Conservation (phyloP, 352 stramenopile species). For the Elongisporangium anandrum region DNA sequence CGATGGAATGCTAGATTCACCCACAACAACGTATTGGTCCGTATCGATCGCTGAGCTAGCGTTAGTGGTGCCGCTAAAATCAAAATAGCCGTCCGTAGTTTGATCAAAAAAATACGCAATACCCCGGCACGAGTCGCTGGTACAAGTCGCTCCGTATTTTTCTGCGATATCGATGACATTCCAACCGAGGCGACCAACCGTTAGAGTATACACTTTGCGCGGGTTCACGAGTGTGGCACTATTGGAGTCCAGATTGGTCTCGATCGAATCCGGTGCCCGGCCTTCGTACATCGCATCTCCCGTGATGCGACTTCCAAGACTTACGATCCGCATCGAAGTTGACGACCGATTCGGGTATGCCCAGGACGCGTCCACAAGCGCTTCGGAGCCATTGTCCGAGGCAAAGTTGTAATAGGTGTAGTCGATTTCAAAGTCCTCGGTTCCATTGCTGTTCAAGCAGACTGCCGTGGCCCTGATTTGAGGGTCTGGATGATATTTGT, state of each 20-base stretch:
- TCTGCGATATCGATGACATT: constrained; percentile 24
- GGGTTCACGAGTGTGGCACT: constrained; percentile 13
- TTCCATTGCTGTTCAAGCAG: constrained; percentile 20
- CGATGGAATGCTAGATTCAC: constrained; percentile 24
- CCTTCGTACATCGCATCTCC: constrained; percentile 22
- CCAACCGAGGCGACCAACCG: constrained; percentile 36
- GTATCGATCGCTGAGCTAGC: not conserved
- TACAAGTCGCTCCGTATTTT: constrained; percentile 33
- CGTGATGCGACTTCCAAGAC: constrained; percentile 31
- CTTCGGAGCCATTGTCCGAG: no score
- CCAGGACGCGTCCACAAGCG: not conserved
- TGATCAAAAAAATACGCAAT: constrained; percentile 27
- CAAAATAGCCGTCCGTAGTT: constrained; percentile 5
- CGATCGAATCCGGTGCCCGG: not conserved
- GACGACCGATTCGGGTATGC: constrained; percentile 18
- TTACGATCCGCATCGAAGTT: constrained; percentile 46
- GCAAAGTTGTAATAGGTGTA: no score
- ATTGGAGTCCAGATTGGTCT: constrained; percentile 14
- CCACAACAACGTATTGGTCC: constrained; percentile 15
- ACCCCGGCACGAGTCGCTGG: constrained; percentile 16
- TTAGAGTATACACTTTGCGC: constrained; percentile 41
- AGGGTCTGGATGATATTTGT: constrained; percentile 17
- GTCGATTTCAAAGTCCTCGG: constrained; percentile 21
- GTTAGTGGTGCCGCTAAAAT: constrained; percentile 8
- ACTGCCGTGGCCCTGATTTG: constrained; percentile 37